These are phyloP conservation scores for Moringa oleifera DNA, from an alignment of 345 rosid genomes.

Conservation along the genomic window DNA sequence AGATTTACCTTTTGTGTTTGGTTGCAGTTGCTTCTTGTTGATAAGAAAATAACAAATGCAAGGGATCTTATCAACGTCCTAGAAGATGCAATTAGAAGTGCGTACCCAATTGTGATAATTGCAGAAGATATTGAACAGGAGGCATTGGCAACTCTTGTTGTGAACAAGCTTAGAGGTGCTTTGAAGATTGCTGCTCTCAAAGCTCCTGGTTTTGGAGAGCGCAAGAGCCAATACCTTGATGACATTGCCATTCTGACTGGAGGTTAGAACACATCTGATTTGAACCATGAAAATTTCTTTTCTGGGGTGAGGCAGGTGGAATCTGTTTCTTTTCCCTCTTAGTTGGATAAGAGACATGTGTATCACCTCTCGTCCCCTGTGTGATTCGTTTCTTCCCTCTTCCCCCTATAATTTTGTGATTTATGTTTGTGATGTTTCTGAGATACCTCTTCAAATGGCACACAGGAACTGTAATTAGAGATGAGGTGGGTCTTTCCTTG, in stretches of 20 bases:
- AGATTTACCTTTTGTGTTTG: slow-evolving; percentile 3
- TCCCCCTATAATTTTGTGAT: neutral
- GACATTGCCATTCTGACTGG: slow-evolving; percentile 95
- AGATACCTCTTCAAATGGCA: neutral
- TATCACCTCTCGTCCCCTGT: no score
- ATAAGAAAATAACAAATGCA: slow-evolving; percentile 94
- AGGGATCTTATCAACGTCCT: slow-evolving; percentile 79
- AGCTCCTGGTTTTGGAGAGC: slow-evolving; percentile 98
- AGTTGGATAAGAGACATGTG: no score
- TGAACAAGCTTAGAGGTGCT: slow-evolving; percentile 89
- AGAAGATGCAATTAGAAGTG: slow-evolving; percentile 89
- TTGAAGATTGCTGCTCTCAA: slow-evolving; percentile 92
- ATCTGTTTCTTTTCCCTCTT: no score
- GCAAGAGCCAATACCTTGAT: slow-evolving; percentile 95
- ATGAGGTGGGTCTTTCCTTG: slow-evolving; percentile 91
- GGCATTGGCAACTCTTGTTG: slow-evolving; percentile 95
- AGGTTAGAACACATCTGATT: slow-evolving; percentile 18
- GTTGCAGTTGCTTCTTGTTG: slow-evolving; percentile 91
- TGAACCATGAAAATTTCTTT: no score
- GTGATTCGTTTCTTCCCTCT: no score
- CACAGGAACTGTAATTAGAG: slow-evolving; percentile 84
- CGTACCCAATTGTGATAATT: slow-evolving; percentile 63
- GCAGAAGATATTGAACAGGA: slow-evolving; percentile 99
- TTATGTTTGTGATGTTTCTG: neutral
- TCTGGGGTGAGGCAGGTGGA: no score